Percentiles rank a stretch among this genome's conserved stretches.
Evolutionary conservation across 768 basidiomycete species (phyloP).

Genomic region (Termitomyces sp.): DNA sequence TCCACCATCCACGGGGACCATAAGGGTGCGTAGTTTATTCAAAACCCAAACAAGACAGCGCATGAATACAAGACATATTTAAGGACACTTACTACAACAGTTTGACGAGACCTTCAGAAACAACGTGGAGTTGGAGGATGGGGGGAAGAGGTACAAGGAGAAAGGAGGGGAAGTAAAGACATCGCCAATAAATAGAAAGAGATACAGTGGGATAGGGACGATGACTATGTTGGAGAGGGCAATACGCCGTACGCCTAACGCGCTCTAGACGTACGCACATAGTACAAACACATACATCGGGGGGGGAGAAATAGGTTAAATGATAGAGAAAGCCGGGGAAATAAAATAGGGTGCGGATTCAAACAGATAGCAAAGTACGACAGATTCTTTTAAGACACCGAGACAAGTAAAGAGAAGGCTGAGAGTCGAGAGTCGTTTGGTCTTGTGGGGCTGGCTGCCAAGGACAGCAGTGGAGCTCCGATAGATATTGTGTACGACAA

Average conservation of each 20-base stretch:
- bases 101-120: conserved; percentile 4
- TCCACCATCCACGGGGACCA: neutral
- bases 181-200: conserved; percentile 8
- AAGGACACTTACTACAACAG: conserved; percentile 10
- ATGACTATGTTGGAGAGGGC: conserved; percentile 8
- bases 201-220: conserved; percentile 1
- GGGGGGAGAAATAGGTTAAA: conserved; percentile 10
- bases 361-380: conserved; percentile 21
- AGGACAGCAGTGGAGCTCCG: neutral
- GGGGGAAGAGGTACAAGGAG: neutral
- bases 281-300: conserved; percentile 8
- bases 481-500: conserved; percentile 8
- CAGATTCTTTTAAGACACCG: conserved; percentile 12
- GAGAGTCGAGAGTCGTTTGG: neutral
- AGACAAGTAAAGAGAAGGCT: conserved; percentile 10
- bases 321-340: conserved; percentile 7
- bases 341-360: conserved; percentile 11
- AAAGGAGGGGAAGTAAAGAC: neutral
- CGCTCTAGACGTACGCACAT: conserved; percentile 9
- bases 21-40: neutral
- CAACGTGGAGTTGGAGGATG: neutral
- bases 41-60: neutral
- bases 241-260: conserved; percentile 12
- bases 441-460: neutral
- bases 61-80: conserved; percentile 11